phyloP scores from a whole-genome alignment of 192 early-diverging fungal species.

The Coemansia sp. region DNA sequence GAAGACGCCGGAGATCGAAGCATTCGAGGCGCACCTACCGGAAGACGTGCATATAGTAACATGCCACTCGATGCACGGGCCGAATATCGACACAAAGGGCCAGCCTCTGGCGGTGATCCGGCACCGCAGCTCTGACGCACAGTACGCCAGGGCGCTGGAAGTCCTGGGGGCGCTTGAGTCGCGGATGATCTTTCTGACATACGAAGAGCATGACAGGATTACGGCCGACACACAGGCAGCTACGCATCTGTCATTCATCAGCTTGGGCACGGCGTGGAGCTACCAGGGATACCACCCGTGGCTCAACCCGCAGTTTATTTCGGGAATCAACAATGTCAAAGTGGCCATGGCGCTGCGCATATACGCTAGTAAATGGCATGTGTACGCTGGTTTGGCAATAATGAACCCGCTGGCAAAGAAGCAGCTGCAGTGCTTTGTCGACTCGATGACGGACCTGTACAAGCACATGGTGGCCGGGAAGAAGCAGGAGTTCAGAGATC shows the following conservation, averaged over 20 bases:
- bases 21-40: slow-evolving; percentile 86
- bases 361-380: slow-evolving; percentile 96
- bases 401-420: slow-evolving; percentile 84
- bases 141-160: slow-evolving; percentile 58
- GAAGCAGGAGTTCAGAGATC: slow-evolving; percentile 67
- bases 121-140: slow-evolving; percentile 62
- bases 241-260: slow-evolving; percentile 92
- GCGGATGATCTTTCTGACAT: slow-evolving; percentile 73
- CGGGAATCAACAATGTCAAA: slow-evolving; percentile 98
- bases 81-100: slow-evolving; percentile 74
- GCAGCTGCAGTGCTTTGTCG: slow-evolving; percentile 87
- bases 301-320: slow-evolving; percentile 81
- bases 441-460: slow-evolving; percentile 86
- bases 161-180: slow-evolving; percentile 77
- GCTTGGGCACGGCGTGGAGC: slow-evolving; percentile 95
- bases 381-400: slow-evolving; percentile 91
- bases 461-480: slow-evolving; percentile 92
- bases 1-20: slow-evolving; percentile 89
- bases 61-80: slow-evolving; percentile 95
- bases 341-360: slow-evolving; percentile 91
- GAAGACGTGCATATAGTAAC: slow-evolving; percentile 91
- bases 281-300: slow-evolving; percentile 81
- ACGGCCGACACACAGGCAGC: slow-evolving; percentile 98
- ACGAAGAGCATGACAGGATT: slow-evolving; percentile 88
- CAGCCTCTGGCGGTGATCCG: slow-evolving; percentile 85